A percentile compares a stretch with the other conserved stretches of the same genome.
Evolutionary conservation across 768 basidiomycete species (phyloP).

Genomic region (Glaciozyma antarctica): DNA sequence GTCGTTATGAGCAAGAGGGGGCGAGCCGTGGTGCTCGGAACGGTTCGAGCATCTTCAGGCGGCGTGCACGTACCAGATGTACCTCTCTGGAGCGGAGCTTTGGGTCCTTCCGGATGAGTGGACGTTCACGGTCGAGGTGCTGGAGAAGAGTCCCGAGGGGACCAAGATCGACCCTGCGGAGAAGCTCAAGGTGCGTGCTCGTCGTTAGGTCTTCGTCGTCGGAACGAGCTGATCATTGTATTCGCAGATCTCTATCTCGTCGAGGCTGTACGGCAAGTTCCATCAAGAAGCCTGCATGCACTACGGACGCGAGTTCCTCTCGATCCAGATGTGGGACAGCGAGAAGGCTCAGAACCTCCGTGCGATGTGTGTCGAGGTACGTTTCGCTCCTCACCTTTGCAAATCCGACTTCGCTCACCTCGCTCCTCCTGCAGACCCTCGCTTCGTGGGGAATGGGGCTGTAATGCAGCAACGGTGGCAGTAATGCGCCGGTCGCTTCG

Average conservation of each 20-base stretch:
- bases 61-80: conserved; percentile 37
- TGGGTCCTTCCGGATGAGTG: conserved; percentile 36
- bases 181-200: conserved; percentile 31
- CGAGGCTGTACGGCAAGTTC: conserved; percentile 36
- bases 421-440: background rate
- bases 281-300: conserved; percentile 37
- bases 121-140: conserved; percentile 32
- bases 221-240: background rate
- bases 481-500: too few relatives aligned
- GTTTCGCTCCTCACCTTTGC: background rate
- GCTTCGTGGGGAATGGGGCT: background rate
- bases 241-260: conserved; percentile 31
- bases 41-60: conserved; percentile 34
- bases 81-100: conserved; percentile 33
- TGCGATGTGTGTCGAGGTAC: conserved; percentile 22
- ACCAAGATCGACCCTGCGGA: conserved; percentile 32
- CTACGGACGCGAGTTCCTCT: conserved; percentile 35
- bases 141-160: conserved; percentile 23
- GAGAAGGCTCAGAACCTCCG: conserved; percentile 34
- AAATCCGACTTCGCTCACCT: background rate
- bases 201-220: background rate
- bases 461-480: too few relatives aligned
- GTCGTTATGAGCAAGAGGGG: conserved; percentile 32
- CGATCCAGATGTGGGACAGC: conserved; percentile 33
- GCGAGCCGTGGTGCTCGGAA: conserved; percentile 37